Evolutionary conservation across 2,329 filamentous ascomycete species (phyloP).

Genomic region (Phoma sp.): DNA sequence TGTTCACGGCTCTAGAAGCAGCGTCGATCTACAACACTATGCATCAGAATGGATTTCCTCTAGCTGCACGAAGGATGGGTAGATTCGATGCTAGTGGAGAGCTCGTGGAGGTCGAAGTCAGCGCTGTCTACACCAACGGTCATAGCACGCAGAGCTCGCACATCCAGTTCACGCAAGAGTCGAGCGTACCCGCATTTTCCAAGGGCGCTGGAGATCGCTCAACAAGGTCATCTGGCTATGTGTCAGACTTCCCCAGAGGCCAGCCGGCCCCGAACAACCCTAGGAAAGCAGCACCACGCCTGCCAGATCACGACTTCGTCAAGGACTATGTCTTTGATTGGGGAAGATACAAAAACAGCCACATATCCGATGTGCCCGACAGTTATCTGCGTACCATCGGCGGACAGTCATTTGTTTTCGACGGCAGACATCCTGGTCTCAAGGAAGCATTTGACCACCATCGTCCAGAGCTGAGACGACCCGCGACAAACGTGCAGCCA

Average conservation of each 20-base stretch:
- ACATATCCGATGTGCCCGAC: slow-evolving; percentile 27
- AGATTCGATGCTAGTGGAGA: slow-evolving; percentile 23
- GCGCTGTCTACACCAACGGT: slow-evolving; percentile 1
- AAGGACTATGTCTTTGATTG: slow-evolving; percentile 32
- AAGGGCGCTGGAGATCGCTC: not conserved
- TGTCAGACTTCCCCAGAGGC: slow-evolving; percentile 16
- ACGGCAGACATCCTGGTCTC: slow-evolving; percentile 24
- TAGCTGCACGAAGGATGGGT: slow-evolving; percentile 11
- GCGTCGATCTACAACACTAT: slow-evolving; percentile 25
- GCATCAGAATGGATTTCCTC: slow-evolving; percentile 22
- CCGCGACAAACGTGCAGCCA: slow-evolving; percentile 8
- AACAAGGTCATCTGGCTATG: slow-evolving; percentile 9
- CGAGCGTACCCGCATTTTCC: not conserved
- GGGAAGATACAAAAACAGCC: slow-evolving; percentile 23
- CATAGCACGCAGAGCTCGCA: slow-evolving; percentile 5
- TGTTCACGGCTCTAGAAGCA: slow-evolving; percentile 28
- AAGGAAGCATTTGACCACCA: slow-evolving; percentile 34
- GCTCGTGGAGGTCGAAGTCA: slow-evolving; percentile 8
- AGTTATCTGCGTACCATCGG: slow-evolving; percentile 32
- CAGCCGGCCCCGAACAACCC: slow-evolving; percentile 11
- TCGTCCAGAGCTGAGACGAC: slow-evolving; percentile 24
- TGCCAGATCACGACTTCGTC: slow-evolving; percentile 11
- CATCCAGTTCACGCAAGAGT: not conserved
- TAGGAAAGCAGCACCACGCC: slow-evolving; percentile 18
- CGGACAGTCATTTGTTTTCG: slow-evolving; percentile 27